These are phyloP conservation scores for Davidsoniella eucalypti DNA, from an alignment of 2,329 filamentous ascomycete genomes.

Conservation along the genomic window DNA sequence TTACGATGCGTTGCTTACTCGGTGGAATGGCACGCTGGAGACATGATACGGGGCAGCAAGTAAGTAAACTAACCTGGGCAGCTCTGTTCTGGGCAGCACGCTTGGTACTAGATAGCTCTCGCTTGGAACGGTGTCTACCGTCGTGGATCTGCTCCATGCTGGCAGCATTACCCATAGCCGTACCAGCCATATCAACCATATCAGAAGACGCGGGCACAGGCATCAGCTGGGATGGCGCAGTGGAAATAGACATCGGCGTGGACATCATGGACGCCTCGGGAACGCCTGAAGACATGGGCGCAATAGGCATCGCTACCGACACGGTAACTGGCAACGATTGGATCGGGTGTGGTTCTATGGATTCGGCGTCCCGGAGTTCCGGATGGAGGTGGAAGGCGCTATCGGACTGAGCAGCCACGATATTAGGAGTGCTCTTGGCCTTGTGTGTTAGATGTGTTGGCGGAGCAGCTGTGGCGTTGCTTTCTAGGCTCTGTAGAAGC, in stretches of 20 bases:
- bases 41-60: background rate
- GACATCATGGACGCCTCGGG: constrained; percentile 23
- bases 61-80: constrained; percentile 57
- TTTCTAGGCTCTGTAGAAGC: constrained; percentile 9
- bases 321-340: constrained; percentile 1
- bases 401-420: background rate
- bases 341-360: background rate
- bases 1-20: background rate
- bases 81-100: constrained; percentile 92
- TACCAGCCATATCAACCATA: background rate
- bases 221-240: background rate
- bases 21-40: constrained; percentile 1
- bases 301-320: background rate
- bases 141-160: constrained; percentile 25
- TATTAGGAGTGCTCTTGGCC: too few species aligned
- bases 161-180: constrained; percentile 18
- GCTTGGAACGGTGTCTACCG: constrained; percentile 56
- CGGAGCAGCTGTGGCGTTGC: background rate
- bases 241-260: constrained; percentile 12
- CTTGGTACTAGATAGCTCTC: constrained; percentile 89
- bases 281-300: constrained; percentile 2
- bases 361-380: background rate
- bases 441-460: too few species aligned
- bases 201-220: background rate
- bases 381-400: constrained; percentile 1